Evolutionary conservation across 345 rosid species (phyloP).

Genomic region (Schrenkiella parvula): DNA sequence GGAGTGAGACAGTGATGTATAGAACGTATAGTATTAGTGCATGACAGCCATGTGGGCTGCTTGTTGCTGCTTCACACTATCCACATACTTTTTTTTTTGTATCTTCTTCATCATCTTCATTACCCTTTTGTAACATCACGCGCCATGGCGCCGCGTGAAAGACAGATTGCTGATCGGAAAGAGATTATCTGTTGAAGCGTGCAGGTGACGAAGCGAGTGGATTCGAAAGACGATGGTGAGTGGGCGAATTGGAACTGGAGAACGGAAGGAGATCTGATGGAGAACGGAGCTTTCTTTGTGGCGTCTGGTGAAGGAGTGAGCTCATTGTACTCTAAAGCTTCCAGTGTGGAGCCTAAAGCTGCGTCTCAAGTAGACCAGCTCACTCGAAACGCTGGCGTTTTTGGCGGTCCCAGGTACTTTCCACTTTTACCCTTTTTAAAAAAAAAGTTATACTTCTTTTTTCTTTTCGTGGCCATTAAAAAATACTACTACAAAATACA

Average conservation of each 20-base stretch:
- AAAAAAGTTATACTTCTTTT: too few relatives aligned
- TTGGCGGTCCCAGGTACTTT: constrained; percentile 58
- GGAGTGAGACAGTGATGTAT: constrained; percentile 28
- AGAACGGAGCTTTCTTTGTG: constrained; percentile 83
- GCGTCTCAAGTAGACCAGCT: constrained; percentile 49
- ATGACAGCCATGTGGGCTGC: constrained; percentile 35
- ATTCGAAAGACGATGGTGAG: constrained; percentile 55
- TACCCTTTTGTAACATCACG: constrained; percentile 1
- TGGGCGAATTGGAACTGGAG: constrained; percentile 93
- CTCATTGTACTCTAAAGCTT: constrained; percentile 53
- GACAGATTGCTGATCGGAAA: neutral
- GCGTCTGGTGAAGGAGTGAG: constrained; percentile 63
- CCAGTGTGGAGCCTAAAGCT: constrained; percentile 75
- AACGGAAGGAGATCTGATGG: constrained; percentile 71
- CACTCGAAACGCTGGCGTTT: constrained; percentile 65
- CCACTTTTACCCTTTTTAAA: neutral
- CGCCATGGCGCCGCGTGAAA: constrained; percentile 2
- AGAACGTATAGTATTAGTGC: constrained; percentile 19
- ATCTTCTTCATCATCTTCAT: too few relatives aligned
- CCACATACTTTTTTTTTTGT: neutral
- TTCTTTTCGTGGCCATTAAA: neutral
- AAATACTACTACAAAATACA: neutral
- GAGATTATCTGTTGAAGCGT: neutral
- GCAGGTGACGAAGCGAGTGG: constrained; percentile 93
- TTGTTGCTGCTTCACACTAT: constrained; percentile 13